A percentile compares a stretch with the other conserved stretches of the same genome.
Conservation (phyloP, 495 filamentous ascomycete species). For the Hypomontagnella monticulosa region DNA sequence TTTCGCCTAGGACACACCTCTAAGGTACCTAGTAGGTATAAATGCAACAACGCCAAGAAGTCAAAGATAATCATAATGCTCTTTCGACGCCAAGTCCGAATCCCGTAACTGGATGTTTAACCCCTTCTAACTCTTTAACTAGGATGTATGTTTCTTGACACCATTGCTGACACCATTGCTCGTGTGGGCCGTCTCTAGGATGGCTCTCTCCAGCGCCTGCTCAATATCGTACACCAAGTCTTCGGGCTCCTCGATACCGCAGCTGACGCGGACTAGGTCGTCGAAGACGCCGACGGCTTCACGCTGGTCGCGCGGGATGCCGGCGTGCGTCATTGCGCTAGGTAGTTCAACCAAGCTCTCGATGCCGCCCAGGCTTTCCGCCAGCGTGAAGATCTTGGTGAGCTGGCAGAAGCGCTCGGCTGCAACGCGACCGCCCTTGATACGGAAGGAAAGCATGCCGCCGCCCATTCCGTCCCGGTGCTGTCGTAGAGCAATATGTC, state of each 20-base stretch:
- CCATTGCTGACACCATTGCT: constrained; percentile 43
- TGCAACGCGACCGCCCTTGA: constrained; percentile 85
- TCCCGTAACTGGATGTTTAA: too few relatives aligned
- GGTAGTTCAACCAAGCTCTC: constrained; percentile 93
- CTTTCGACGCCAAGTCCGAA: too few relatives aligned
- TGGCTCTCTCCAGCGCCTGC: constrained; percentile 81
- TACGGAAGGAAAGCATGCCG: constrained; percentile 96
- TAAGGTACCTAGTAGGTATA: too few relatives aligned
- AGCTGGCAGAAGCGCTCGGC: constrained; percentile 92
- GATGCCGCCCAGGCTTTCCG: constrained; percentile 92
- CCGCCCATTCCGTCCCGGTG: constrained; percentile 95
- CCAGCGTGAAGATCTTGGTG: constrained; percentile 90
- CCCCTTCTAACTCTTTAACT: too few relatives aligned
- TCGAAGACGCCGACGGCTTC: constrained; percentile 96
- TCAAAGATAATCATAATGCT: too few relatives aligned
- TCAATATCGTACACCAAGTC: constrained; percentile 87
- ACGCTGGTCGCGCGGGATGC: constrained; percentile 88
- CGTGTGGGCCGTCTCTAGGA: constrained; percentile 58
- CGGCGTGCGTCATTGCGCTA: constrained; percentile 93
- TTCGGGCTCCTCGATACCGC: constrained; percentile 89
- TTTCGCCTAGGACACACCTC: not conserved
- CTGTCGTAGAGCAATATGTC: constrained; percentile 84
- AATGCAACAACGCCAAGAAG: too few relatives aligned
- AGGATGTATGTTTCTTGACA: constrained; percentile 13
- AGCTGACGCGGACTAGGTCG: constrained; percentile 93